Conservation (phyloP, 257 asterid genomes). For the Solanum verrucosum region DNA sequence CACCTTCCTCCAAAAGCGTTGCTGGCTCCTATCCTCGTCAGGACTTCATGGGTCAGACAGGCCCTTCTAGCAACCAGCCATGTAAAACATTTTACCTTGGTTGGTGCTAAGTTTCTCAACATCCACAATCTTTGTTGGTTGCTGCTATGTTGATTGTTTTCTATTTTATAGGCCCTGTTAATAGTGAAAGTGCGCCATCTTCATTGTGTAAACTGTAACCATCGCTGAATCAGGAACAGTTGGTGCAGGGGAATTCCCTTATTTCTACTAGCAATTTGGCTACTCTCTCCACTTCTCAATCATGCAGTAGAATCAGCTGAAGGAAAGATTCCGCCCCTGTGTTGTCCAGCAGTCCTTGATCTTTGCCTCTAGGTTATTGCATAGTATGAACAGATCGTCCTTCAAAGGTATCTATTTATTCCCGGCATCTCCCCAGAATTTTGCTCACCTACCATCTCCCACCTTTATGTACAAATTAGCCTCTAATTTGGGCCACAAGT, state of each 20-base stretch:
- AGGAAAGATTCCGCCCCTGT: not conserved
- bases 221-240: not conserved
- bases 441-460: not conserved
- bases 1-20: not conserved
- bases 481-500: not conserved
- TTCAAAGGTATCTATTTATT: not conserved
- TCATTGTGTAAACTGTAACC: not conserved
- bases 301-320: not conserved
- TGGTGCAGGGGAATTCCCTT: not conserved
- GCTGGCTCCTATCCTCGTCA: not conserved
- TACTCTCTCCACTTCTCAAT: not conserved
- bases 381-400: not conserved
- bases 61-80: not conserved
- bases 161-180: not conserved
- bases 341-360: not conserved
- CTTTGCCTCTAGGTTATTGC: not conserved
- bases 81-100: not conserved
- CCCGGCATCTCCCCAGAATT: not conserved
- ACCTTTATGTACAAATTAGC: not conserved
- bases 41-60: not conserved
- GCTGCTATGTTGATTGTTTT: not conserved
- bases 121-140: not conserved
- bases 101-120: not conserved
- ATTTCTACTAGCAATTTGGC: not conserved
- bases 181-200: not conserved